A percentile compares a stretch with the other conserved stretches of the same genome.
Conservation (phyloP, 2,329 filamentous ascomycete genomes). For the Pseudopithomyces chartarum region DNA sequence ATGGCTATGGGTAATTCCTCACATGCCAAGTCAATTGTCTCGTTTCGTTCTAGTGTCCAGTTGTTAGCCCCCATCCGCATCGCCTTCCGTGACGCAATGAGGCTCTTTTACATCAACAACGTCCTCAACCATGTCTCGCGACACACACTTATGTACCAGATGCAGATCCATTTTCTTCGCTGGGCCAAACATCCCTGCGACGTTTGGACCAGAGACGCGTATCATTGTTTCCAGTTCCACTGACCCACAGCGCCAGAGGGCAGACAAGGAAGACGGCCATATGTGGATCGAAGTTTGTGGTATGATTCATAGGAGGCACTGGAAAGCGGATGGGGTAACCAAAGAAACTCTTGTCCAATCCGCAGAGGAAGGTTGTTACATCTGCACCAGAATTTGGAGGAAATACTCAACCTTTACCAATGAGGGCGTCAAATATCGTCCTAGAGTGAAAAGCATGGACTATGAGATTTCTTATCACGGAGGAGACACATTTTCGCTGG, state of each 20-base stretch:
- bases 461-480: neutral
- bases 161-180: neutral
- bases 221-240: neutral
- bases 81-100: too few relatives aligned
- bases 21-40: too few relatives aligned
- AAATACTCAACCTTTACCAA: neutral
- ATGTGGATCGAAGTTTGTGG: neutral
- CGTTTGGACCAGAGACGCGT: neutral
- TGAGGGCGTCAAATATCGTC: neutral
- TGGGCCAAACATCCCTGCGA: neutral
- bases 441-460: neutral
- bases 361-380: neutral
- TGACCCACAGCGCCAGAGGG: neutral
- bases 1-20: too few relatives aligned
- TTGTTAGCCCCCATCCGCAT: too few relatives aligned
- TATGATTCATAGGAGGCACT: neutral
- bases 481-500: neutral
- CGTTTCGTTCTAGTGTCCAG: too few relatives aligned
- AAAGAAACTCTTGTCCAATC: neutral
- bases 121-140: neutral
- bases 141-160: neutral
- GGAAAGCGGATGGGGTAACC: neutral
- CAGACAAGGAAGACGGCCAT: neutral
- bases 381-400: neutral
- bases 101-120: neutral